Evolutionary conservation across 2,329 filamentous ascomycete species (phyloP), one percentile per base, ranked within the genome.

Genomic region (Colletotrichum sidae): DNA sequence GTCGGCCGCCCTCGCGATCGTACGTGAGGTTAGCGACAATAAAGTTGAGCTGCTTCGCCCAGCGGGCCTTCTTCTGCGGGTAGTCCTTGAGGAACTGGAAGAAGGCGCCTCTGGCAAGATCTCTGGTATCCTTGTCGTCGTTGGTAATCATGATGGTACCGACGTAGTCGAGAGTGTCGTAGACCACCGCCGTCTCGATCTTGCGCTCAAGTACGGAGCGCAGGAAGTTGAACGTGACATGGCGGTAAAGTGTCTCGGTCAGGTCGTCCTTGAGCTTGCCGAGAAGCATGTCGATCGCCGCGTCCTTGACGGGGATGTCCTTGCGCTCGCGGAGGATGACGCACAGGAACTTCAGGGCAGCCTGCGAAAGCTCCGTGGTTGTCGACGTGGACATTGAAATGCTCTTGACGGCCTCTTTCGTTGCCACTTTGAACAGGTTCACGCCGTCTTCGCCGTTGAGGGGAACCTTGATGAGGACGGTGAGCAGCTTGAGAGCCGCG

Each of bases 101-200:
- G 78, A 96, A 99, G 12, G 93, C 91, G 17, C 93, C 93, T 61
- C 96, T 87, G 12, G 95, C 94, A 42, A 97, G 83, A 75, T 97
- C 93, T 56, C 96, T 88, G 2, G 95, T 95, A 69, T 92, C 90
- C 70, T 92, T 91, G 70, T 96, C 94, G 68, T 97, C 93, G 74
- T 98, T 98, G 49, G 92, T 97, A 61, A 99, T 92, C 94, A 98
- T 98, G 76, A 97, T 91, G 4, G 88, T 90, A 51, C 93, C 93
- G 37, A 97, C 90, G 72, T 94, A 90, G 75, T 99, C 96, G 68
- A 97, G 86, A 8, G 92, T 90, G 73, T 98, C 95, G 74, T 99
- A 99, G 37, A 99, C 90, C 46, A 91, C 86, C 0, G 94, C 90
- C 8, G 96, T 94, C 72, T 97, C 87, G 47, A 98, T 84, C 74